phyloP scores from a whole-genome alignment of 2,329 filamentous ascomycete genomes.

The Scedosporium apiospermum region DNA sequence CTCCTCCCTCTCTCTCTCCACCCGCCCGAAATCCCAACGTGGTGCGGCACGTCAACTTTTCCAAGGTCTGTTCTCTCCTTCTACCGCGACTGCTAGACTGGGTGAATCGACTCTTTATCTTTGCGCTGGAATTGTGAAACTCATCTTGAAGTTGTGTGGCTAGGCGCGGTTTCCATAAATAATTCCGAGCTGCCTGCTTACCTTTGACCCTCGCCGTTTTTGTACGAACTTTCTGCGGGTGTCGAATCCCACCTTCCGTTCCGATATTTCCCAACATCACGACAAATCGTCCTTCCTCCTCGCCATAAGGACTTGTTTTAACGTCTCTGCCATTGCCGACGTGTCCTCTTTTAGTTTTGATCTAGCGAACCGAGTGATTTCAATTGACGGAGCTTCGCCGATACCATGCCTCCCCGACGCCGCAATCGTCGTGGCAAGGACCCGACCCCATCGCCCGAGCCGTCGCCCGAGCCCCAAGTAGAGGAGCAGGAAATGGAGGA shows the following conservation, averaged over 20 bases:
- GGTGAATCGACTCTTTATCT: background rate
- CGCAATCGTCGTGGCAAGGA: conserved; percentile 74
- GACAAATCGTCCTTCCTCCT: background rate
- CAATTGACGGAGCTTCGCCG: background rate
- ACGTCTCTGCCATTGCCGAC: background rate
- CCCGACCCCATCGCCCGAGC: conserved; percentile 39
- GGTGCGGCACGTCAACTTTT: background rate
- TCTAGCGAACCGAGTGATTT: background rate
- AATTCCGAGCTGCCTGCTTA: background rate
- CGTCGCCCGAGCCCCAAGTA: conserved; percentile 5
- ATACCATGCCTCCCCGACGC: conserved; percentile 49
- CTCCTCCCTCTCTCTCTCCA: background rate
- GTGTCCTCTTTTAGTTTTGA: background rate
- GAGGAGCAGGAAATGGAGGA: conserved; percentile 8
- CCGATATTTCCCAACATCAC: background rate
- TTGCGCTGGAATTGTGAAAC: background rate
- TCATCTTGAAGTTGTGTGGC: background rate
- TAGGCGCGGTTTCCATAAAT: background rate
- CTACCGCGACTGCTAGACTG: too few species aligned
- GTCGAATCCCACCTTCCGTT: background rate
- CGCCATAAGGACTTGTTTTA: background rate
- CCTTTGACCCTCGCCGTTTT: background rate
- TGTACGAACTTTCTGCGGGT: background rate
- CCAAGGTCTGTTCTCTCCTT: background rate
- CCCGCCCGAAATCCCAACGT: background rate